These are phyloP conservation scores for Leccinum ochraceum DNA, from an alignment of 768 basidiomycete species.

Conservation along the genomic window DNA sequence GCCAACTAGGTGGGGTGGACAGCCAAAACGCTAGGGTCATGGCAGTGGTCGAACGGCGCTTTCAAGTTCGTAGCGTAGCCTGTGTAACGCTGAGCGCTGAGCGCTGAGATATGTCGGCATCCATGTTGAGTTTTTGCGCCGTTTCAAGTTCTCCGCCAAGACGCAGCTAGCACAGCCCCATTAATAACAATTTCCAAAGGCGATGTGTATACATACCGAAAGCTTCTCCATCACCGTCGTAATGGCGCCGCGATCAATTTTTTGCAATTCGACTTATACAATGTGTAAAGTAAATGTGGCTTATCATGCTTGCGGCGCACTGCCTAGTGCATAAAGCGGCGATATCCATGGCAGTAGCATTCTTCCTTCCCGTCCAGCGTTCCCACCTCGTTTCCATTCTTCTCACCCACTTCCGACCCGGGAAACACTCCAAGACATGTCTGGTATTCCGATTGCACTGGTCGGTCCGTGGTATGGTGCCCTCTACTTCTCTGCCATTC, in stretches of 20 bases:
- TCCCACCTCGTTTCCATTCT: neutral
- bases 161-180: too few species aligned
- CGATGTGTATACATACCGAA: neutral
- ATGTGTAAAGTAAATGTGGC: neutral
- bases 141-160: too few species aligned
- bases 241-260: neutral
- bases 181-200: too few species aligned
- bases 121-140: neutral
- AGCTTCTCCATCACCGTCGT: neutral
- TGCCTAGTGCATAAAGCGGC: neutral
- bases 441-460: neutral
- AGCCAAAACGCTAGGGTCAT: neutral
- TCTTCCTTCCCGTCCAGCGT: neutral
- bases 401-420: neutral
- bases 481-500: conserved; percentile 4
- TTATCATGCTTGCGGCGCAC: neutral
- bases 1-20: neutral
- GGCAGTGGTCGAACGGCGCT: neutral
- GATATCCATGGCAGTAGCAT: neutral
- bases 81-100: neutral
- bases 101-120: neutral
- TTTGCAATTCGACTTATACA: neutral
- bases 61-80: neutral
- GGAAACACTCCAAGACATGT: neutral
- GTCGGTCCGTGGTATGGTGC: conserved; percentile 3